phyloP scores from a whole-genome alignment of 306 rosid genomes.

The Sicyos edulis region DNA sequence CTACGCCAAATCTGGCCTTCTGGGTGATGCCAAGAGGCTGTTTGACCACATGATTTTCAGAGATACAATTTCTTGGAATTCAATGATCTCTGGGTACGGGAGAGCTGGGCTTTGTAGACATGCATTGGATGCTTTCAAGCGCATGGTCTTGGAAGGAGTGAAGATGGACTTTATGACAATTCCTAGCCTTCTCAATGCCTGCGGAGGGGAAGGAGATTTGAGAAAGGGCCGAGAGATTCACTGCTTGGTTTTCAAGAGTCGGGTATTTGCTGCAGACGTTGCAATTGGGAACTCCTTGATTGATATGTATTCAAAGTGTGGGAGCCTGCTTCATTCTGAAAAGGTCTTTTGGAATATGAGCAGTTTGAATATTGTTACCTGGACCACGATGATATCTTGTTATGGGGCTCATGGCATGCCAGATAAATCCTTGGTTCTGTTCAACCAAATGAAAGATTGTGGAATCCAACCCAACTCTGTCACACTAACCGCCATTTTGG shows the following conservation, averaged over 20 bases:
- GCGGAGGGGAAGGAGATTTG: slow-evolving; percentile 59
- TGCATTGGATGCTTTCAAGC: slow-evolving; percentile 42
- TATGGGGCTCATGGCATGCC: slow-evolving; percentile 65
- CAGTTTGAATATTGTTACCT: slow-evolving; percentile 42
- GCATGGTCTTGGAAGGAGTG: slow-evolving; percentile 35
- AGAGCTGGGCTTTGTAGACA: slow-evolving; percentile 39
- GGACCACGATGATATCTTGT: slow-evolving; percentile 72
- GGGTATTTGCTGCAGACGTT: slow-evolving; percentile 31
- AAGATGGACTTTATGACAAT: slow-evolving; percentile 46
- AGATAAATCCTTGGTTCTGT: slow-evolving; percentile 43
- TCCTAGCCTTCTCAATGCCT: slow-evolving; percentile 58
- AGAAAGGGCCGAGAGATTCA: slow-evolving; percentile 59
- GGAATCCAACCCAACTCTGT: slow-evolving; percentile 51
- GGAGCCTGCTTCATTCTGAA: slow-evolving; percentile 45
- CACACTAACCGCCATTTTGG: slow-evolving; percentile 52
- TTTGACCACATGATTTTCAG: slow-evolving; percentile 38
- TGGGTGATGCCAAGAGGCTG: slow-evolving; percentile 41
- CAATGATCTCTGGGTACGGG: slow-evolving; percentile 56
- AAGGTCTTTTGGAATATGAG: slow-evolving; percentile 41
- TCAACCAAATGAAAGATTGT: slow-evolving; percentile 36
- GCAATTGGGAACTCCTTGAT: slow-evolving; percentile 61
- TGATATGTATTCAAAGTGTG: slow-evolving; percentile 58
- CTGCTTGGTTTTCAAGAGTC: slow-evolving; percentile 38
- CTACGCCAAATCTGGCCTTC: slow-evolving; percentile 42
- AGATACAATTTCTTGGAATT: slow-evolving; percentile 50